Evolutionary conservation across 306 rosid genomes (phyloP).

Genomic region (Abrus precatorius): DNA sequence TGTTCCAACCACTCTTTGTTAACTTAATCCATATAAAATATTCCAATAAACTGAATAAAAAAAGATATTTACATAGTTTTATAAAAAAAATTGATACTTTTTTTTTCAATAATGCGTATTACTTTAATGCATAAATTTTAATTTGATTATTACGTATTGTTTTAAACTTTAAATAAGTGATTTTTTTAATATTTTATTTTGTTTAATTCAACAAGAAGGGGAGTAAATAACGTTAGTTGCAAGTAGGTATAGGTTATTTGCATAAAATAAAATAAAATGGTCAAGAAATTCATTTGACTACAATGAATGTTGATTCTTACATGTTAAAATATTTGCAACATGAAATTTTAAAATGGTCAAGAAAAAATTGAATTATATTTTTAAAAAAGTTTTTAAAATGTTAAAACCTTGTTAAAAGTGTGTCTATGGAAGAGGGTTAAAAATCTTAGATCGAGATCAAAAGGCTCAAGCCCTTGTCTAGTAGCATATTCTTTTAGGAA

Average conservation of each 20-base stretch:
- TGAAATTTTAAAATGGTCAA: too few relatives aligned
- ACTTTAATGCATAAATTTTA: not conserved
- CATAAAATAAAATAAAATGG: not conserved
- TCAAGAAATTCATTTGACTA: too few relatives aligned
- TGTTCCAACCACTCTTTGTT: not conserved
- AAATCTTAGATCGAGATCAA: too few relatives aligned
- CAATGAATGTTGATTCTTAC: too few relatives aligned
- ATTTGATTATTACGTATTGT: not conserved
- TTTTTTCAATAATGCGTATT: not conserved
- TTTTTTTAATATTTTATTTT: too few relatives aligned
- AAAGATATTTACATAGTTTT: not conserved
- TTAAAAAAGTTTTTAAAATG: too few relatives aligned
- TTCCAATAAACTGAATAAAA: not conserved
- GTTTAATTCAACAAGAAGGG: not conserved
- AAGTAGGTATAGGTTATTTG: not conserved
- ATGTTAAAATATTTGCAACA: too few relatives aligned
- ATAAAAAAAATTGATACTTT: not conserved
- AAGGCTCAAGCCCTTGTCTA: too few relatives aligned
- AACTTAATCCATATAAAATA: not conserved
- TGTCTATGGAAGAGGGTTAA: too few relatives aligned
- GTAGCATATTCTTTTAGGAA: too few relatives aligned
- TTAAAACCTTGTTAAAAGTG: too few relatives aligned
- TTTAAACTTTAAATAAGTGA: not conserved
- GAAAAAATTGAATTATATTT: too few relatives aligned
- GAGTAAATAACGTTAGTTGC: not conserved